Evolutionary conservation across 2,329 filamentous ascomycete species (phyloP).

Genomic region (Neophaeococcomyces aloes): DNA sequence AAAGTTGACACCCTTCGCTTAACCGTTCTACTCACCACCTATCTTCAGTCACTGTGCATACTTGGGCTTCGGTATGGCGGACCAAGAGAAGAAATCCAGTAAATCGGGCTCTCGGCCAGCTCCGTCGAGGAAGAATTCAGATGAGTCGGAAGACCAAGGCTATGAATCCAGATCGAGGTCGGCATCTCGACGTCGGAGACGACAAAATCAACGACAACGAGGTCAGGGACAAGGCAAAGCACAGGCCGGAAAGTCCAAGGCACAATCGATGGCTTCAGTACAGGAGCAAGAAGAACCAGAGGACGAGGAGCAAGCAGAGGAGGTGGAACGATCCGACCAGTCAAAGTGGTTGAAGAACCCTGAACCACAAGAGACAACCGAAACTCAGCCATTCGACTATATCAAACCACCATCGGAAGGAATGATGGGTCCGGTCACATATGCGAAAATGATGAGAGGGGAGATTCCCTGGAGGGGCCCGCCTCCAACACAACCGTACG

Average conservation of each 20-base stretch:
- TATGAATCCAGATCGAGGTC: slow-evolving; percentile 23
- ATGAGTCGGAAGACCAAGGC: slow-evolving; percentile 19
- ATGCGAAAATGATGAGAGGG: slow-evolving; percentile 43
- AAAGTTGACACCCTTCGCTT: too few relatives aligned
- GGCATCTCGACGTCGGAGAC: slow-evolving; percentile 19
- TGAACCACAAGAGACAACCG: slow-evolving; percentile 35
- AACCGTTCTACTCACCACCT: too few relatives aligned
- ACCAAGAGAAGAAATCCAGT: slow-evolving; percentile 18
- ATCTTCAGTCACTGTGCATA: too few relatives aligned
- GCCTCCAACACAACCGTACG: slow-evolving; percentile 39
- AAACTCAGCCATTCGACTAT: slow-evolving; percentile 44
- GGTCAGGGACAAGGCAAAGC: slow-evolving; percentile 12
- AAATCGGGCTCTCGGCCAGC: slow-evolving; percentile 14
- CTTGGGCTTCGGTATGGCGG: slow-evolving; percentile 12
- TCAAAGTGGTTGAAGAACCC: slow-evolving; percentile 19
- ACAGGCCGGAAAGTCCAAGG: slow-evolving; percentile 16
- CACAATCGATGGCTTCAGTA: slow-evolving; percentile 19
- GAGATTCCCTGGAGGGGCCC: slow-evolving; percentile 45
- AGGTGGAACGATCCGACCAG: slow-evolving; percentile 7
- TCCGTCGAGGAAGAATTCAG: slow-evolving; percentile 16
- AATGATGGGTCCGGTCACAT: slow-evolving; percentile 48
- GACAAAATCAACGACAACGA: slow-evolving; percentile 21
- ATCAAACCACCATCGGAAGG: slow-evolving; percentile 46
- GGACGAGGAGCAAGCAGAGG: slow-evolving; percentile 11
- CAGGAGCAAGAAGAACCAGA: slow-evolving; percentile 18